These are phyloP conservation scores for Jatropha podagrica DNA, from an alignment of 441 rosid genomes.

Conservation along the genomic window DNA sequence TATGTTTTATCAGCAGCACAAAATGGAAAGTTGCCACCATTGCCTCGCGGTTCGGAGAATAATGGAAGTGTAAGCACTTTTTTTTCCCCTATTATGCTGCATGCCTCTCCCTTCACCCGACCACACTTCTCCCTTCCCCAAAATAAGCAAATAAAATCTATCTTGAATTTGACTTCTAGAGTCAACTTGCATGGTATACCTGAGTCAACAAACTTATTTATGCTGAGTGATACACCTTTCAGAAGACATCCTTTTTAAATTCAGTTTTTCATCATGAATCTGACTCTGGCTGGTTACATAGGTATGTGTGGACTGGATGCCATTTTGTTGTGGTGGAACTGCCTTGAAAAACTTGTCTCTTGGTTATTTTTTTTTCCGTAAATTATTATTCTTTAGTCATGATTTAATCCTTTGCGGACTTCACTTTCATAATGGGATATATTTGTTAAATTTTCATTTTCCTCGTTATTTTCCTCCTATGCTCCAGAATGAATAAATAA, in stretches of 20 bases:
- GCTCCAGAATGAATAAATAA: neutral
- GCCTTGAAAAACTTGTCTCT: neutral
- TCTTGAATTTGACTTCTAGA: neutral
- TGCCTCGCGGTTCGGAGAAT: slow-evolving; percentile 65
- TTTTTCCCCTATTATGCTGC: neutral
- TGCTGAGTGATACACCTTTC: neutral
- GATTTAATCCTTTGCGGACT: neutral
- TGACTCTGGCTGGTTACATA: neutral
- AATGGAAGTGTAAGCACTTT: slow-evolving; percentile 70
- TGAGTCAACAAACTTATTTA: neutral
- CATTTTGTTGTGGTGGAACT: neutral
- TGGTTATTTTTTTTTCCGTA: neutral
- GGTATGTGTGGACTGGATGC: neutral
- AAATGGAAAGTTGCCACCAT: slow-evolving; percentile 84
- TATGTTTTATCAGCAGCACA: slow-evolving; percentile 52
- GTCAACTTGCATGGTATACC: too few species aligned
- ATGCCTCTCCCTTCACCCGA: neutral
- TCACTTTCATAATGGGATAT: neutral
- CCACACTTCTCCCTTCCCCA: neutral
- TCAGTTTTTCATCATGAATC: neutral
- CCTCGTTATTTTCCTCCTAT: neutral
- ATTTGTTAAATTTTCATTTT: neutral
- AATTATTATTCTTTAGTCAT: neutral
- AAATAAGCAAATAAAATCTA: neutral
- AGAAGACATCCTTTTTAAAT: neutral